Percentiles rank a stretch among this genome's conserved stretches.
Conservation (phyloP, 2,329 filamentous ascomycete species). For the Alternaria tenuissima region DNA sequence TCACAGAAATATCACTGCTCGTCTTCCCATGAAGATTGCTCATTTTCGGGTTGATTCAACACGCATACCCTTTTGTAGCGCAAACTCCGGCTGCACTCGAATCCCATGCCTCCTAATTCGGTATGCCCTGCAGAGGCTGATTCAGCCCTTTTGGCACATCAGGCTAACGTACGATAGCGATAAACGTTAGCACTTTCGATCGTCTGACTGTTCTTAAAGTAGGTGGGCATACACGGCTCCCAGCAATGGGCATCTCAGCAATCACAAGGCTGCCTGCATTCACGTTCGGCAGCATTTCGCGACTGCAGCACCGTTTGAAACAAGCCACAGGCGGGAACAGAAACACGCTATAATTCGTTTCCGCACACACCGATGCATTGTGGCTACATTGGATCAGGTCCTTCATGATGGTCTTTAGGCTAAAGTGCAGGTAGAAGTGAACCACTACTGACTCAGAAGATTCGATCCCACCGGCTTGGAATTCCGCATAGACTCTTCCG, state of each 20-base stretch:
- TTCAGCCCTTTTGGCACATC: background rate
- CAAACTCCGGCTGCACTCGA: background rate
- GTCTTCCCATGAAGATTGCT: background rate
- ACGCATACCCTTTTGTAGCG: background rate
- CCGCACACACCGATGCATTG: background rate
- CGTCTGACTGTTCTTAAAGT: background rate
- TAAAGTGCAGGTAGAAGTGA: background rate
- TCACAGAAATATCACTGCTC: background rate
- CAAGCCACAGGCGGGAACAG: conserved; percentile 2
- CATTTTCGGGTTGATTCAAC: background rate
- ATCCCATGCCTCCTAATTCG: background rate
- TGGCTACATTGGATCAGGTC: background rate
- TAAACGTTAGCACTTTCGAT: background rate
- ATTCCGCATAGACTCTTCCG: background rate
- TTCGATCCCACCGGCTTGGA: background rate
- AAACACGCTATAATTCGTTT: conserved; percentile 2
- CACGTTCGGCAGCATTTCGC: background rate
- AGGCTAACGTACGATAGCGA: background rate
- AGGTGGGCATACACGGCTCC: background rate
- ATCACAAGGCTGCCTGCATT: background rate
- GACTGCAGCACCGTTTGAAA: conserved; percentile 1
- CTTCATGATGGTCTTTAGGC: background rate
- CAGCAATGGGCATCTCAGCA: background rate
- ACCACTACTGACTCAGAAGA: background rate
- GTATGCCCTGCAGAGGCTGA: background rate